Conservation (phyloP, 2,329 filamentous ascomycete genomes). For the Aaosphaeria arxii region DNA sequence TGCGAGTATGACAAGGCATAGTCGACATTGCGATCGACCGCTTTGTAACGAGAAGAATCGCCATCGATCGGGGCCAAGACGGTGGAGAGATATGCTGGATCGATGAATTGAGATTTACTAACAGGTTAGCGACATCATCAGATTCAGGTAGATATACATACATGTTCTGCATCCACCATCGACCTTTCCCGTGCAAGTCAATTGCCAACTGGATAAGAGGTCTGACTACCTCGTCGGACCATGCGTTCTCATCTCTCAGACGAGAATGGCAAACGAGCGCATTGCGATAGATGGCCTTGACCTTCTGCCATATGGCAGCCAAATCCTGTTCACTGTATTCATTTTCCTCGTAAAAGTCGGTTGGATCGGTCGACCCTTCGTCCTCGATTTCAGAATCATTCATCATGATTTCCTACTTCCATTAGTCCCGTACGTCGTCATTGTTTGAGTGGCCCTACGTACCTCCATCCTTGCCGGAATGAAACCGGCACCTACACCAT, state of each 20-base stretch:
- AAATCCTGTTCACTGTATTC: not conserved
- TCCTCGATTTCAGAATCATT: too few species aligned
- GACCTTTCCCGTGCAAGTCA: slow-evolving; percentile 6
- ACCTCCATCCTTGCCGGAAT: not conserved
- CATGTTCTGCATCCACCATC: slow-evolving; percentile 11
- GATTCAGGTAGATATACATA: not conserved
- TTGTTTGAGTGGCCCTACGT: too few species aligned
- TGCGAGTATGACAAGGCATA: slow-evolving; percentile 13
- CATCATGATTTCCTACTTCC: too few species aligned
- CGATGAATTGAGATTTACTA: slow-evolving; percentile 12
- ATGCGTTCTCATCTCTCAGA: slow-evolving; percentile 9
- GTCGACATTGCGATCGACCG: slow-evolving; percentile 10
- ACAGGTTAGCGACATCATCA: not conserved
- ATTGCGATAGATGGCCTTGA: not conserved
- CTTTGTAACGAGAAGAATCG: not conserved
- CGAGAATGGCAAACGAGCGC: not conserved
- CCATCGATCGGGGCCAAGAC: slow-evolving; percentile 3
- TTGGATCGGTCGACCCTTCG: too few species aligned
- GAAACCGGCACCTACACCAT: not conserved
- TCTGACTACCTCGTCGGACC: slow-evolving; percentile 9
- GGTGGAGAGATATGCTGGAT: slow-evolving; percentile 8
- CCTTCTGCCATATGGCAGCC: not conserved
- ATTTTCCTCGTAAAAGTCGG: too few species aligned
- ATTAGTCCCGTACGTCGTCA: too few species aligned
- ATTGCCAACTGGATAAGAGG: slow-evolving; percentile 11